Conservation (phyloP, 23 red algal species). For the Gracilaria domingensis region DNA sequence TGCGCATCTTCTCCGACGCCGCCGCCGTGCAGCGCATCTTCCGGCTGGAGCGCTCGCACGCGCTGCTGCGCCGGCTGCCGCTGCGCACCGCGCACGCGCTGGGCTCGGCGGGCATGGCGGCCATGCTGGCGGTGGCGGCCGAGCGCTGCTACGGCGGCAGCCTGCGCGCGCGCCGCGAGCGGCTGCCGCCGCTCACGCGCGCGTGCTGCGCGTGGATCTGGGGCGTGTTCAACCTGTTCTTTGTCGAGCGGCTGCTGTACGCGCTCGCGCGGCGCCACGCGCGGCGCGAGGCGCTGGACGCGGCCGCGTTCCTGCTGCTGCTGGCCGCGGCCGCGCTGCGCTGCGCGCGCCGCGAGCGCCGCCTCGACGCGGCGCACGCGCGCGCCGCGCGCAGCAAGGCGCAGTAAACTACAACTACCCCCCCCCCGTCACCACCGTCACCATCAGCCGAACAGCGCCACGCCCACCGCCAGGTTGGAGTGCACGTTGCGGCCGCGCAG, state of each 20-base stretch:
- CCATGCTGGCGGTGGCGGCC: constrained; percentile 2
- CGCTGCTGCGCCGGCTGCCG: constrained; percentile 27
- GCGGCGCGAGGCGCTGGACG: neutral
- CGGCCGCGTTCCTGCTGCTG: neutral
- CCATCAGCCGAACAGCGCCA: constrained; percentile 55
- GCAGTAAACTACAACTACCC: too few species aligned
- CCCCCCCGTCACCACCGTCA: too few species aligned
- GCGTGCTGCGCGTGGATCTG: neutral
- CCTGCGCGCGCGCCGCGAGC: neutral
- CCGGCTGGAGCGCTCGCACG: constrained; percentile 10
- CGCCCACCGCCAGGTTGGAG: constrained; percentile 56
- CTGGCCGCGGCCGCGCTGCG: neutral
- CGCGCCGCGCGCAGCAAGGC: neutral
- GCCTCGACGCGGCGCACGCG: neutral
- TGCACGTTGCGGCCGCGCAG: constrained; percentile 33
- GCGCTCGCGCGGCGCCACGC: neutral
- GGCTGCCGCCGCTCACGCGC: neutral
- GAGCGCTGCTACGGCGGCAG: constrained; percentile 33
- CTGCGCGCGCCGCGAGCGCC: neutral
- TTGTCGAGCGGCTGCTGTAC: constrained; percentile 12
- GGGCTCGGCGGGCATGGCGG: constrained; percentile 24
- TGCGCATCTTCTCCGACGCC: constrained; percentile 28
- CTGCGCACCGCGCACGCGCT: constrained; percentile 10
- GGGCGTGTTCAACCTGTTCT: constrained; percentile 35
- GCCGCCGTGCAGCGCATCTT: neutral